Evolutionary conservation across 2,329 filamentous ascomycete genomes (phyloP).

Genomic region (Diaporthe vexans): DNA sequence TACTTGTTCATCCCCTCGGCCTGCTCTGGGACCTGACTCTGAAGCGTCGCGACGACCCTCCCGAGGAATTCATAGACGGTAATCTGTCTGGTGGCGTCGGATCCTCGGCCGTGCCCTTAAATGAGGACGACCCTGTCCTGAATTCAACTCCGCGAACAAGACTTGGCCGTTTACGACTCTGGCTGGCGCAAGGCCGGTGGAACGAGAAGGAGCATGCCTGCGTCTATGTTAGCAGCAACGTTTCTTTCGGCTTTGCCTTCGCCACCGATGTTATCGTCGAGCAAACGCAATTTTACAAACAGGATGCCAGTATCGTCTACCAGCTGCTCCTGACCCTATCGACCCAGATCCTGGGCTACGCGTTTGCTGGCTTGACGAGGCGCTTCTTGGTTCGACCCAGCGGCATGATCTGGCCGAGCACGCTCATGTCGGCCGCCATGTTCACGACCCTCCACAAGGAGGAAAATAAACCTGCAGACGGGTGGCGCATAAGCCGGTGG

Average conservation of each 20-base stretch:
- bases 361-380: constrained; percentile 85
- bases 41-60: constrained; percentile 72
- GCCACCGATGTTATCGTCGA: constrained; percentile 92
- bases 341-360: constrained; percentile 88
- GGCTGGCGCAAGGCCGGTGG: constrained; percentile 85
- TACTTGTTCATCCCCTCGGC: constrained; percentile 87
- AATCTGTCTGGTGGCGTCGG: constrained; percentile 46
- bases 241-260: constrained; percentile 91
- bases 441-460: constrained; percentile 89
- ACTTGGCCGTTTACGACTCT: constrained; percentile 70
- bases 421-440: constrained; percentile 90
- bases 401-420: constrained; percentile 93
- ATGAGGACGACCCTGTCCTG: constrained; percentile 36
- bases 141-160: constrained; percentile 42
- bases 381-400: constrained; percentile 87
- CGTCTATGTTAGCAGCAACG: constrained; percentile 91
- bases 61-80: constrained; percentile 62
- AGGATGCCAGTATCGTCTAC: constrained; percentile 81
- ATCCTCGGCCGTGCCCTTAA: constrained; percentile 36
- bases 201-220: constrained; percentile 92
- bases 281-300: constrained; percentile 90
- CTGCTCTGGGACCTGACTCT: constrained; percentile 82
- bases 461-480: constrained; percentile 84
- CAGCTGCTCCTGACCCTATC: constrained; percentile 87
- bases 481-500: constrained; percentile 86